Conservation (phyloP, 257 asterid genomes). For the Osmanthus fragrans region DNA sequence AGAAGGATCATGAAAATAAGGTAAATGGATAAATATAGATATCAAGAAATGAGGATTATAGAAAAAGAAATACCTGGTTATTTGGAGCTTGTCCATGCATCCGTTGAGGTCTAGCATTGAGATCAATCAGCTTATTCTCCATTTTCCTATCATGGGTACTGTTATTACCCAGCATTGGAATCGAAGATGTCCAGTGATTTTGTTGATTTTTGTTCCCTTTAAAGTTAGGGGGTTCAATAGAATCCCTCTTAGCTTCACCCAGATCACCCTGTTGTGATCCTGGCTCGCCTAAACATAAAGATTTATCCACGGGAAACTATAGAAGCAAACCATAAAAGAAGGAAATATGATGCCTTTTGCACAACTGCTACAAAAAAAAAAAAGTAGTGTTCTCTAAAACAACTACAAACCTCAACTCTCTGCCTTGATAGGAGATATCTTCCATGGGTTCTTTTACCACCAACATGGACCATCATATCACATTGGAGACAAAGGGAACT, state of each 20-base stretch:
- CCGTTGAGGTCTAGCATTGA: conserved; percentile 77
- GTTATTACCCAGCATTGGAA: conserved; percentile 32
- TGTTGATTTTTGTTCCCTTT: conserved; percentile 39
- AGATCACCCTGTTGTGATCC: conserved; percentile 45
- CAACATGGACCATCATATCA: conserved; percentile 92
- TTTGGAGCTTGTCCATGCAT: conserved; percentile 50
- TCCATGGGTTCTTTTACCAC: conserved; percentile 94
- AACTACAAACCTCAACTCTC: conserved; percentile 87
- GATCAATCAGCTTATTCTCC: conserved; percentile 73
- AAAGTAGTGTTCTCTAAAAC: conserved; percentile 15
- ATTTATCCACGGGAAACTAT: conserved; percentile 86
- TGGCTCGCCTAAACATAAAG: conserved; percentile 44
- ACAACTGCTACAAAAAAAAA: conserved; percentile 11
- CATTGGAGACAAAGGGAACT: conserved; percentile 94
- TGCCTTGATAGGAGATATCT: conserved; percentile 90
- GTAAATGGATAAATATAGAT: not conserved
- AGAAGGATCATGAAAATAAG: not conserved
- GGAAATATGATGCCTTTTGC: conserved; percentile 5
- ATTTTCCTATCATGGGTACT: conserved; percentile 32
- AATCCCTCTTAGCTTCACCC: conserved; percentile 45
- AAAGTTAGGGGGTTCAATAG: conserved; percentile 27
- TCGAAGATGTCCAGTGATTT: conserved; percentile 38
- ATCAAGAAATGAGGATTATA: not conserved
- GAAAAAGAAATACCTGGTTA: conserved; percentile 50
- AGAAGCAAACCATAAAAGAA: conserved; percentile 28